These are phyloP conservation scores for Ceratobasidium papillatum DNA, from an alignment of 1,284 basidiomycete species.

Conservation along the genomic window DNA sequence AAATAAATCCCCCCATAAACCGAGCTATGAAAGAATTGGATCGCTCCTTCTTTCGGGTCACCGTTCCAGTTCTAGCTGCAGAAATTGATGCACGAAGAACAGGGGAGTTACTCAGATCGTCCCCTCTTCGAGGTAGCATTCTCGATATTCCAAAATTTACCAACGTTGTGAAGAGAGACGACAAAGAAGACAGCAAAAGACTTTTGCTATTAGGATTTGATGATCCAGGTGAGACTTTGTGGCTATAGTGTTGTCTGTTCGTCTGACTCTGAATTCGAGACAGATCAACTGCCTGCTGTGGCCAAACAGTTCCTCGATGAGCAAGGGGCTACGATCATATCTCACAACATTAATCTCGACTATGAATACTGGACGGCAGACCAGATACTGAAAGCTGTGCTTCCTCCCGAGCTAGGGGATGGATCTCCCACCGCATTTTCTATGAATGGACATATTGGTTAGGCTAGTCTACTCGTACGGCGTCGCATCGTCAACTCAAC, in stretches of 20 bases:
- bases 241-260: slow-evolving; percentile 32
- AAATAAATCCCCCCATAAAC: slow-evolving; percentile 50
- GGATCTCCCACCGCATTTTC: slow-evolving; percentile 90
- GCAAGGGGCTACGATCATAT: slow-evolving; percentile 64
- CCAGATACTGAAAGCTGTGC: slow-evolving; percentile 79
- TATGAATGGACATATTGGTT: slow-evolving; percentile 90
- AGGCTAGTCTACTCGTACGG: slow-evolving; percentile 44
- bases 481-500: neutral
- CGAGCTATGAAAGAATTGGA: slow-evolving; percentile 60
- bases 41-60: slow-evolving; percentile 68
- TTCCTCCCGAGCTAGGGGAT: slow-evolving; percentile 78
- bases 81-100: slow-evolving; percentile 68
- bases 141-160: slow-evolving; percentile 33
- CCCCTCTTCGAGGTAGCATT: slow-evolving; percentile 2
- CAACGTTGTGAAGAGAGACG: slow-evolving; percentile 56
- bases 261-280: slow-evolving; percentile 31
- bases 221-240: slow-evolving; percentile 62
- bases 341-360: slow-evolving; percentile 69
- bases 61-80: slow-evolving; percentile 71
- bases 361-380: slow-evolving; percentile 93
- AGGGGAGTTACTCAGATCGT: slow-evolving; percentile 57
- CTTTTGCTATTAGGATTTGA: slow-evolving; percentile 69
- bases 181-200: slow-evolving; percentile 58
- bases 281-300: slow-evolving; percentile 70
- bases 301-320: slow-evolving; percentile 64